Conservation (phyloP, 192 early-diverging fungal genomes). For the Backusella psychrophila region DNA sequence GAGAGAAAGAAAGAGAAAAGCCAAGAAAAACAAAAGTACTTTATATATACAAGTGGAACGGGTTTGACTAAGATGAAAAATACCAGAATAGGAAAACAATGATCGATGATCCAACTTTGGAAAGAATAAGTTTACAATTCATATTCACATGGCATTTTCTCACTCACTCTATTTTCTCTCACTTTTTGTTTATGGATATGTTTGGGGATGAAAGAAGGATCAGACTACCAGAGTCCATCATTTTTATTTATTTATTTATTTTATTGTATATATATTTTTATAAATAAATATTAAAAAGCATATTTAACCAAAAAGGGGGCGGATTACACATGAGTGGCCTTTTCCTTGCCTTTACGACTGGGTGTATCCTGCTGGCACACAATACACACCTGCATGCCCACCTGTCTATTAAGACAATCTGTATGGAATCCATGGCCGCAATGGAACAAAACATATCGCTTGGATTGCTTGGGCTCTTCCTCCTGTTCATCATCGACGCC, state of each 20-base stretch:
- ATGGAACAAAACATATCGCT: constrained; percentile 46
- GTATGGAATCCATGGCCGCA: constrained; percentile 57
- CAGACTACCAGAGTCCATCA: neutral
- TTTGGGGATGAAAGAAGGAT: neutral
- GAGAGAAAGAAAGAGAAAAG: neutral
- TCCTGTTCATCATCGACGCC: neutral
- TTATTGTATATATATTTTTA: neutral
- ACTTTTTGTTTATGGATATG: neutral
- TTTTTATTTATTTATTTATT: neutral
- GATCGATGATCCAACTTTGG: neutral
- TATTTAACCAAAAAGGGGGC: too few relatives aligned
- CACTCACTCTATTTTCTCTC: neutral
- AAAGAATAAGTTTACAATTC: neutral
- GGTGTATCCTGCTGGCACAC: constrained; percentile 12
- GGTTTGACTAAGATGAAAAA: neutral
- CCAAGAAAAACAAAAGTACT: neutral
- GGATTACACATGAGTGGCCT: neutral
- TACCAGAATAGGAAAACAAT: neutral
- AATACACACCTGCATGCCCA: constrained; percentile 14
- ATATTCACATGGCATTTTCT: constrained; percentile 5
- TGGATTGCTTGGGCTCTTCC: neutral
- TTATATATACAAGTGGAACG: neutral
- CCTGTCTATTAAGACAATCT: constrained; percentile 40
- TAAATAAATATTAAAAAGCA: neutral
- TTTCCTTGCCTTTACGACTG: constrained; percentile 14